Evolutionary conservation across 768 basidiomycete species (phyloP).

Genomic region (Termitomyces sp.): DNA sequence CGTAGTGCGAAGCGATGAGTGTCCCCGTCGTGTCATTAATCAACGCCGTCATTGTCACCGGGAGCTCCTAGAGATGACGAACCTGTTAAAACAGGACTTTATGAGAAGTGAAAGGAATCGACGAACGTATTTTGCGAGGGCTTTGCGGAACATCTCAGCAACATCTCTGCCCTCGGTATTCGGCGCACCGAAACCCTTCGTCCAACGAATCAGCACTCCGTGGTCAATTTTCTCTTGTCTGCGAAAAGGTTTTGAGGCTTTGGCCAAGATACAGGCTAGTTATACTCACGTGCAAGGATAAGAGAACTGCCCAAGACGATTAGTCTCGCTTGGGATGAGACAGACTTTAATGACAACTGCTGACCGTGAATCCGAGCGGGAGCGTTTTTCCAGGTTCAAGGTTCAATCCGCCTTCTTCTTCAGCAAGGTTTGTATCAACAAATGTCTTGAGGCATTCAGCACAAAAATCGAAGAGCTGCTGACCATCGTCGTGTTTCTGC

Average conservation of each 20-base stretch:
- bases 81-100: background rate
- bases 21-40: slow-evolving; percentile 99
- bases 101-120: background rate
- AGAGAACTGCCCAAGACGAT: slow-evolving; percentile 77
- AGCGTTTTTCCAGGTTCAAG: slow-evolving; percentile 52
- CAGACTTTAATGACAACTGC: slow-evolving; percentile 19
- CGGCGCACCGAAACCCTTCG: slow-evolving; percentile 93
- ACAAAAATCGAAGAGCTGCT: slow-evolving; percentile 95
- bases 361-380: slow-evolving; percentile 90
- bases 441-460: slow-evolving; percentile 91
- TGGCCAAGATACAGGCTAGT: too few relatives aligned
- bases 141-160: slow-evolving; percentile 86
- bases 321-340: background rate
- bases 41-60: slow-evolving; percentile 75
- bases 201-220: slow-evolving; percentile 94
- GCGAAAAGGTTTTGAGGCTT: background rate
- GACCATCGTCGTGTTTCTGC: slow-evolving; percentile 97
- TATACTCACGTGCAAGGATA: background rate
- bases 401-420: slow-evolving; percentile 41
- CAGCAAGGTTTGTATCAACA: slow-evolving; percentile 65
- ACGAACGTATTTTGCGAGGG: slow-evolving; percentile 72
- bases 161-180: slow-evolving; percentile 94
- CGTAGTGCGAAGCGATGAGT: slow-evolving; percentile 94
- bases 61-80: slow-evolving; percentile 56
- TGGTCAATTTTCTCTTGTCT: slow-evolving; percentile 96